Evolutionary conservation across 768 basidiomycete species (phyloP).

Genomic region (Lactarius hatsudake): DNA sequence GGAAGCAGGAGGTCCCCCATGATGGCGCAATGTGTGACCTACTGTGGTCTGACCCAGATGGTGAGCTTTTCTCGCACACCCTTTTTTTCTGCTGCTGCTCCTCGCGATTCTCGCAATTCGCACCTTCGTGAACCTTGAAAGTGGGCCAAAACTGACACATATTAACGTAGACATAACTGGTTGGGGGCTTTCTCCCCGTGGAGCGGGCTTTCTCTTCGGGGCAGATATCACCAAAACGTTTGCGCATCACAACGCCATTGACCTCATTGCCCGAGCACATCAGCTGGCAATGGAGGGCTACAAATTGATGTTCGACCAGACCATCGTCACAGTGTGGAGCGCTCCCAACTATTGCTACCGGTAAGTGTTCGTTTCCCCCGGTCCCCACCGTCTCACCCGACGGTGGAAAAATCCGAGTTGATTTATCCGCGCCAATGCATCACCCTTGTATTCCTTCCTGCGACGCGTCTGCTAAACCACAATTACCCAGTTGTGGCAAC

Average conservation of each 20-base stretch:
- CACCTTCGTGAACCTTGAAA: neutral
- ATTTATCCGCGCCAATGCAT: neutral
- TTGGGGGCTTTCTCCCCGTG: slow-evolving; percentile 97
- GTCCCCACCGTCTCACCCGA: neutral
- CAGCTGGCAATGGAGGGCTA: slow-evolving; percentile 98
- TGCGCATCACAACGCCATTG: slow-evolving; percentile 86
- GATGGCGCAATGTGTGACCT: slow-evolving; percentile 99
- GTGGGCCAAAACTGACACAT: neutral
- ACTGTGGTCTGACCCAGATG: slow-evolving; percentile 99
- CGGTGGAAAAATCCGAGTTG: neutral
- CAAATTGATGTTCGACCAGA: slow-evolving; percentile 94
- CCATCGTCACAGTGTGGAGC: slow-evolving; percentile 97
- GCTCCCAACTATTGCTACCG: slow-evolving; percentile 98
- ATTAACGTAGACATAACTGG: slow-evolving; percentile 69
- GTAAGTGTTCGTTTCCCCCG: slow-evolving; percentile 45
- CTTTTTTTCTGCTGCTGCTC: neutral
- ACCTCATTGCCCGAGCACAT: slow-evolving; percentile 94
- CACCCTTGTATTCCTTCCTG: neutral
- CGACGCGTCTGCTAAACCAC: slow-evolving; percentile 8
- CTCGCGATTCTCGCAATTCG: neutral
- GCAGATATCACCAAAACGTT: slow-evolving; percentile 88
- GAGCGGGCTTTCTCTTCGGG: slow-evolving; percentile 94
- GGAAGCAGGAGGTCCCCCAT: slow-evolving; percentile 97
- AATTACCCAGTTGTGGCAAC: slow-evolving; percentile 75
- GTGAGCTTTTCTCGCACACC: slow-evolving; percentile 41